A percentile compares a stretch with the other conserved stretches of the same genome.
phyloP scores from a whole-genome alignment of 2,329 filamentous ascomycete species.

The Neofusicoccum cordaticola region DNA sequence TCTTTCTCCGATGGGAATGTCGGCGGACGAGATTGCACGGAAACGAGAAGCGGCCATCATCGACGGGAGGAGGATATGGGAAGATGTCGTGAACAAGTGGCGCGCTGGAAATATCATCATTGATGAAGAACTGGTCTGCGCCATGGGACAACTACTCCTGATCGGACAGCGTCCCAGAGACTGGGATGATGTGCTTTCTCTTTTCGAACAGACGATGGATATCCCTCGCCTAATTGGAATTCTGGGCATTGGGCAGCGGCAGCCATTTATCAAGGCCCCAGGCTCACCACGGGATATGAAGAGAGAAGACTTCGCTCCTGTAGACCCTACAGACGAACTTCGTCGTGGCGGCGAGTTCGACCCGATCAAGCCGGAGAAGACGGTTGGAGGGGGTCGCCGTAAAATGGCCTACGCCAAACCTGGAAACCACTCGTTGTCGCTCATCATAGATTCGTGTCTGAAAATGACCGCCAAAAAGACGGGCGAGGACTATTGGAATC shows the following conservation, averaged over 20 bases:
- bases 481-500: conserved; percentile 76
- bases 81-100: conserved; percentile 76
- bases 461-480: conserved; percentile 58
- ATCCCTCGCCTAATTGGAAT: conserved; percentile 56
- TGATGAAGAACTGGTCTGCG: conserved; percentile 74
- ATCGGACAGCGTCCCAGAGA: conserved; percentile 60
- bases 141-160: conserved; percentile 78
- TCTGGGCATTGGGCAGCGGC: conserved; percentile 14
- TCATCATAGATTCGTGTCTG: conserved; percentile 65
- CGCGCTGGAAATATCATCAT: conserved; percentile 64
- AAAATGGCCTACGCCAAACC: conserved; percentile 43
- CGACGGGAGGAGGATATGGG: conserved; percentile 75
- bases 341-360: conserved; percentile 10
- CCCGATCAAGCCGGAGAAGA: not conserved
- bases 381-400: conserved; percentile 20
- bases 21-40: conserved; percentile 27
- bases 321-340: not conserved
- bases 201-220: conserved; percentile 80
- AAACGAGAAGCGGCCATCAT: conserved; percentile 50
- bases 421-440: conserved; percentile 60
- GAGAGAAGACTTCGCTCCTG: conserved; percentile 17
- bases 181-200: conserved; percentile 67
- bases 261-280: not conserved
- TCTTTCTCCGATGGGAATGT: not conserved
- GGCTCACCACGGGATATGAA: conserved; percentile 24